Evolutionary conservation across 2,329 filamentous ascomycete genomes (phyloP).

Genomic region (Phialophora verrucosa): DNA sequence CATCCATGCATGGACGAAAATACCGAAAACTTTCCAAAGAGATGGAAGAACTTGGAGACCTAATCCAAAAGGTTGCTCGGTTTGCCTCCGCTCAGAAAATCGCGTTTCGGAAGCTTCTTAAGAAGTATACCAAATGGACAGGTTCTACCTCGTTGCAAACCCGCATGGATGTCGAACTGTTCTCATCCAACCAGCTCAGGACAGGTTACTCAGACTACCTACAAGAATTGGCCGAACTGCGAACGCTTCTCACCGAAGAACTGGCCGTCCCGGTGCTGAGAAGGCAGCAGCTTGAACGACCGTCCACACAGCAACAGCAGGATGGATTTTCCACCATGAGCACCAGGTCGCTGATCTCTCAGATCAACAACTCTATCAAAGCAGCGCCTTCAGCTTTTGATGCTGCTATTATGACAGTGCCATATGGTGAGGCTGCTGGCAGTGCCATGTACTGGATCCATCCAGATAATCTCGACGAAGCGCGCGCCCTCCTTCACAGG

Average conservation of each 20-base stretch:
- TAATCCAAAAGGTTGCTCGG: conserved; percentile 71
- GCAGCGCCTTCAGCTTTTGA: conserved; percentile 56
- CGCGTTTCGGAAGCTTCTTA: conserved; percentile 81
- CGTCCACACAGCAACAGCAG: conserved; percentile 12
- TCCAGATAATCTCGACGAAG: conserved; percentile 59
- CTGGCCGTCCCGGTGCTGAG: conserved; percentile 32
- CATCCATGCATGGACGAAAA: conserved; percentile 42
- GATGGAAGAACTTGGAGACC: conserved; percentile 65
- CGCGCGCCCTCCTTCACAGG: conserved; percentile 59
- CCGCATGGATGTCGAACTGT: conserved; percentile 70
- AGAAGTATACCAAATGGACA: conserved; percentile 91
- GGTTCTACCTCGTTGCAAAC: conserved; percentile 68
- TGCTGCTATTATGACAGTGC: conserved; percentile 54
- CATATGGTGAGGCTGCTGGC: conserved; percentile 52
- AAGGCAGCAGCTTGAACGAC: conserved; percentile 17
- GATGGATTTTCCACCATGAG: conserved; percentile 28
- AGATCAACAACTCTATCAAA: conserved; percentile 48
- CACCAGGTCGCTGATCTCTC: conserved; percentile 34
- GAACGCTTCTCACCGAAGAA: conserved; percentile 29
- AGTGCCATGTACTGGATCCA: conserved; percentile 62
- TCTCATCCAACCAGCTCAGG: conserved; percentile 46
- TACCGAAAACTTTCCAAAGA: conserved; percentile 58
- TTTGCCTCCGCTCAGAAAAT: conserved; percentile 76
- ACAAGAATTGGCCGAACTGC: conserved; percentile 31
- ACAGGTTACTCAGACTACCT: conserved; percentile 37